These are phyloP conservation scores for Neofusicoccum ribis DNA, from an alignment of 2,329 filamentous ascomycete genomes.

Conservation along the genomic window DNA sequence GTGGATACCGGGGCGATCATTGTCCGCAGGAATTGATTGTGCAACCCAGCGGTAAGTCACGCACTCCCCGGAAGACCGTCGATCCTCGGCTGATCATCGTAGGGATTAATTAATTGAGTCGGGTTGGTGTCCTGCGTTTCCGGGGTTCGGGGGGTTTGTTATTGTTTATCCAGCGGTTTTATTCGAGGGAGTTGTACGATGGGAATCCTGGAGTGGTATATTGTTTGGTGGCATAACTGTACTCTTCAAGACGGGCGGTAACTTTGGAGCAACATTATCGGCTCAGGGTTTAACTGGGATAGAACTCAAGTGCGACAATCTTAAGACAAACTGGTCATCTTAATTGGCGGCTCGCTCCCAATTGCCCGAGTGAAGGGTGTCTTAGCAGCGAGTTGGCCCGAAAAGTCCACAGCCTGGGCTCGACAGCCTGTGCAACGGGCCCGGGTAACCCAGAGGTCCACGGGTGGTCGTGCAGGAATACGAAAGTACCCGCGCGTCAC, in stretches of 20 bases:
- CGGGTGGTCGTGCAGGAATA: not conserved
- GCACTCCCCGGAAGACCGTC: not conserved
- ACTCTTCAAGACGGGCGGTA: constrained; percentile 5
- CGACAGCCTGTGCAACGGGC: not conserved
- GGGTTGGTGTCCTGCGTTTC: not conserved
- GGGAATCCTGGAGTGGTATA: constrained; percentile 1
- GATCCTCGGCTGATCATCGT: constrained; percentile 2
- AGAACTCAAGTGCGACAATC: constrained; percentile 14
- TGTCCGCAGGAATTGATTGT: constrained; percentile 13
- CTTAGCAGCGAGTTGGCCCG: not conserved
- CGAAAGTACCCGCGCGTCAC: not conserved
- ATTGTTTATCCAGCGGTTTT: not conserved
- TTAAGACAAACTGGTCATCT: constrained; percentile 13
- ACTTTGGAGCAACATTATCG: constrained; percentile 14
- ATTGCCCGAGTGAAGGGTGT: not conserved
- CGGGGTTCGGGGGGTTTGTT: not conserved
- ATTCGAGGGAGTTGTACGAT: constrained; percentile 10
- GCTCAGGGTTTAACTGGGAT: constrained; percentile 6
- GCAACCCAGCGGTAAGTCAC: not conserved
- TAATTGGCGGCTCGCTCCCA: not conserved
- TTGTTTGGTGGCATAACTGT: constrained; percentile 14
- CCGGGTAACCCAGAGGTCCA: not conserved
- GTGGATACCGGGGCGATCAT: constrained; percentile 14
- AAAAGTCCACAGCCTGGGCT: not conserved
- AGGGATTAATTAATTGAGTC: not conserved